Percentiles rank a stretch among this genome's conserved stretches.
phyloP scores from a whole-genome alignment of 306 rosid species.

The Psophocarpus tetragonolobus region DNA sequence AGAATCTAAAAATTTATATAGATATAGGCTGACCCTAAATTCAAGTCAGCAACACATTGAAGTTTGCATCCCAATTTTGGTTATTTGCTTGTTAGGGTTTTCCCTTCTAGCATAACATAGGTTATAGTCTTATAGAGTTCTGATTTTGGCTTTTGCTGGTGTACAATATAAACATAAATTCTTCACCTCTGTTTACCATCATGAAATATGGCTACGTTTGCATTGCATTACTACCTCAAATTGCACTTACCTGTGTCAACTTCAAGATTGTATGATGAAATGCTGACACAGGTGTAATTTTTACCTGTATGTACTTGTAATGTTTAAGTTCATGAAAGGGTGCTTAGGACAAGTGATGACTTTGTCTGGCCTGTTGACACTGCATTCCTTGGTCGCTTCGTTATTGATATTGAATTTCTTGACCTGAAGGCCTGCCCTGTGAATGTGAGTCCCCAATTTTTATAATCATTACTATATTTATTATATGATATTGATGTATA shows the following conservation, averaged over 20 bases:
- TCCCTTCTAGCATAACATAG: background rate
- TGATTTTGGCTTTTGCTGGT: background rate
- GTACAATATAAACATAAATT: background rate
- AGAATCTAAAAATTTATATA: background rate
- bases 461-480: background rate
- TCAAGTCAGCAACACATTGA: background rate
- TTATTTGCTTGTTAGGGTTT: background rate
- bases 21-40: too few species aligned
- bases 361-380: conserved; percentile 71
- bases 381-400: conserved; percentile 55
- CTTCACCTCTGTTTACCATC: background rate
- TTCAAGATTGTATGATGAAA: conserved; percentile 14
- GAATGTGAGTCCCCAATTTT: conserved; percentile 54
- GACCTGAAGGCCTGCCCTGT: conserved; percentile 62
- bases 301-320: background rate
- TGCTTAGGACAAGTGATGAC: conserved; percentile 66
- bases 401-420: conserved; percentile 76
- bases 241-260: background rate
- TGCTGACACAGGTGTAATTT: conserved; percentile 3
- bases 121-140: too few species aligned
- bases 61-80: background rate
- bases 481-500: background rate
- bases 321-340: conserved; percentile 65
- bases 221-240: background rate
- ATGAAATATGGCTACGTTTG: background rate